Base-by-base conservation (phyloP, 2,329 filamentous ascomycete species). In the Neofusicoccum kwambonambiense region DNA sequence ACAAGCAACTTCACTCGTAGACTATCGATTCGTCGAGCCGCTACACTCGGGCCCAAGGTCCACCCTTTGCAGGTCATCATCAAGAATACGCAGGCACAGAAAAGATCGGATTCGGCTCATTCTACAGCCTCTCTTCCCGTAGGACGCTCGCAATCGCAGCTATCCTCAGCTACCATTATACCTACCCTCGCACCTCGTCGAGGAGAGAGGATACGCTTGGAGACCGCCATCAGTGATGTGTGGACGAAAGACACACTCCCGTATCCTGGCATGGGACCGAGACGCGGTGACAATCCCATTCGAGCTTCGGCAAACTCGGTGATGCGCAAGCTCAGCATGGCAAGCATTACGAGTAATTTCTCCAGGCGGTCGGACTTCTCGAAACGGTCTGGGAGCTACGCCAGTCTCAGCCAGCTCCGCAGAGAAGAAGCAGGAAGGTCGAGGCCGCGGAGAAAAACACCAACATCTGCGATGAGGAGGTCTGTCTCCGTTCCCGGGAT, bases 251-350 rank as follows among this genome's bases (percentile, higher is more conserved):
- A 96, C 64, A 77, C 87, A 17, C 79, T 97, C 47, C 92, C 93
- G 0, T 95, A 90, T 73, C 92, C 93, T 15, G 92, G 92, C 1
- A 93, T 97, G 86, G 86, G 85, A 37, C 82, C 77, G 76, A 88
- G 79, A 76, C 86, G 75, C 76, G 87, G 80, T 79, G 90, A 96
- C 70, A 87, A 90, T 72, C 81, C 92, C 3, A 89, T 95, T 52
- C 85, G 90, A 58, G 87, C 86, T 45, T 92, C 90, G n/a, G 91
- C 93, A 12, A 92, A 91, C 41, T 91, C 91, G 0, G 87, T 97
- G 73, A 96, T 97, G 80, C 86, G 93, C 61, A 96, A 93, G 74
- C 84, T 97, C 68, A 96, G 91, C 76, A 89, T 92, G 72, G 89
- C 90, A 56, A 93, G 89, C 75, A 90, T 95, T 68, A 85, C 90